A percentile compares a stretch with the other conserved stretches of the same genome.
These are phyloP conservation scores for Penicillium sp. DNA, from an alignment of 2,329 filamentous ascomycete genomes.

Conservation along the genomic window DNA sequence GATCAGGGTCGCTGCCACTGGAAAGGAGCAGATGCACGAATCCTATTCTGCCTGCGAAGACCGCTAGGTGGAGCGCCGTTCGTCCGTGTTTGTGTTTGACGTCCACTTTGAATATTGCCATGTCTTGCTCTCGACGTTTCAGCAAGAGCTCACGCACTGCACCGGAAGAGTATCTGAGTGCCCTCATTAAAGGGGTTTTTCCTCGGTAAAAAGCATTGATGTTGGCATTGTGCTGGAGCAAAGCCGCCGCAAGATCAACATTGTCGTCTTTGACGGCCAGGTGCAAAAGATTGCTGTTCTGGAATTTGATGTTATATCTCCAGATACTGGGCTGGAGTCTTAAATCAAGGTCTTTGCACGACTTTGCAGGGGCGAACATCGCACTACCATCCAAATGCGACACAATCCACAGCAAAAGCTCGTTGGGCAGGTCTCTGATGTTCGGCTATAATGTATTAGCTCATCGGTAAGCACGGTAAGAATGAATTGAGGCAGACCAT, in stretches of 20 bases:
- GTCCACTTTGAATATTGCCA: too few relatives aligned
- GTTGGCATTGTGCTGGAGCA: constrained; percentile 1
- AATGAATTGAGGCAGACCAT: too few relatives aligned
- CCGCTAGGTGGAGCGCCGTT: too few relatives aligned
- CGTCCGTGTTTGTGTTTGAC: too few relatives aligned
- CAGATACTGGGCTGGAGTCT: constrained; percentile 1
- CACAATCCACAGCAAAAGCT: too few relatives aligned
- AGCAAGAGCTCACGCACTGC: background rate
- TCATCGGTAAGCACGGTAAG: too few relatives aligned
- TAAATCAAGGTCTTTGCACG: background rate
- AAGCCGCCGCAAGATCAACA: background rate
- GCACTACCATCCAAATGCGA: constrained; percentile 2
- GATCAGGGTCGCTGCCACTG: too few relatives aligned
- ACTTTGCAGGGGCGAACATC: background rate
- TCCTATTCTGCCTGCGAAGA: too few relatives aligned
- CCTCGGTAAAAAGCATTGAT: constrained; percentile 6
- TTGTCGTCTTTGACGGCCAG: constrained; percentile 7
- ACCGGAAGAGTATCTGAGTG: constrained; percentile 1
- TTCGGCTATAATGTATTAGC: too few relatives aligned
- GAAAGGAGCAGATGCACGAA: too few relatives aligned
- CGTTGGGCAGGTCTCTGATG: too few relatives aligned
- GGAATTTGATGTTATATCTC: constrained; percentile 3
- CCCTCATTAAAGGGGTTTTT: constrained; percentile 4
- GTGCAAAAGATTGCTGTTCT: constrained; percentile 8
- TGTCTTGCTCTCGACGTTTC: background rate